Evolutionary conservation across 1,284 basidiomycete species (phyloP), one percentile per base, ranked within the genome.

Genomic region (Bondarzewia mesenterica): DNA sequence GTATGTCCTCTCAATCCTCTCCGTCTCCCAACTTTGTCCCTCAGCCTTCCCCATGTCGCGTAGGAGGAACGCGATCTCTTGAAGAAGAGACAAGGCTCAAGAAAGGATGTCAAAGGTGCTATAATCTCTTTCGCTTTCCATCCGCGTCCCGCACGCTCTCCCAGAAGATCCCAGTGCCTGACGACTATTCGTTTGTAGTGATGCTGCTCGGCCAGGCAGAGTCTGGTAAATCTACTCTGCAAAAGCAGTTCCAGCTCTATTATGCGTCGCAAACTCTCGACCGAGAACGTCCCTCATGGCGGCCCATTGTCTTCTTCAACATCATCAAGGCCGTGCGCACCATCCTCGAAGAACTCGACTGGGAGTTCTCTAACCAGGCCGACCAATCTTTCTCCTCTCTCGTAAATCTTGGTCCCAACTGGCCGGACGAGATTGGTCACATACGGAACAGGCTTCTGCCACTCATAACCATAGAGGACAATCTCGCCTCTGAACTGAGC

Each of bases 181-280:
- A 46, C 39, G 2, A 20, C 22, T 20, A 29, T 20, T 12, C 29
- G 20, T 40, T 23, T n/a, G 20, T 42, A 62, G 57, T 66, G 23
- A 59, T 85, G 70, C 68, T 85, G 8, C 72, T 89, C 26, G 86
- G 86, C 8, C 86, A 89, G 59, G 84, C 85, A 50, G 85, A 88
- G 66, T 85, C 82, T 32, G 85, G 85, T 44, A 89, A 88, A 63
- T 85, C 83, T 0, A 87, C 85, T 1, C 70, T 89, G 7, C 83
- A 84, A 58, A 88, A 87, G 57, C 84, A 89, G 63, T 87, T 89
- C 58, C 86, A 89, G 59, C 72, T 89, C 1, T 82, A 81, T 63
- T 87, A 89, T 57, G 78, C 85, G 2, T 80, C 82, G 6, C 72
- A 78, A 50, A 69, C 78, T 1, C 72, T 89, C 41, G 84, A 89